These are phyloP conservation scores for Peniophora sp. DNA, from an alignment of 1,284 basidiomycete genomes.

Conservation along the genomic window DNA sequence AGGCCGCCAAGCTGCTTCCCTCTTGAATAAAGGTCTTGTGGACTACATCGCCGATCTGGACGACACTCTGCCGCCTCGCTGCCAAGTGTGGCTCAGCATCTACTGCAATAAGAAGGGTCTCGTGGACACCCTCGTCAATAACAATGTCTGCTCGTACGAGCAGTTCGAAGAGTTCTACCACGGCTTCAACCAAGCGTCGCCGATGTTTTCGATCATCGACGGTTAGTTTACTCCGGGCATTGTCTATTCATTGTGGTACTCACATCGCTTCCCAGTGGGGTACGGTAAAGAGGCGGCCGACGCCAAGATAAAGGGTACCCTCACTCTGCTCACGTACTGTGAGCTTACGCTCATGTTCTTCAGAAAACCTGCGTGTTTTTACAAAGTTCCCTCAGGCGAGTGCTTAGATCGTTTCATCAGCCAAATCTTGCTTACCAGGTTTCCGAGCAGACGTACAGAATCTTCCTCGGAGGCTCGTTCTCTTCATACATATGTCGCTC, in stretches of 20 bases:
- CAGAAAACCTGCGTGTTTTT: conserved; percentile 37
- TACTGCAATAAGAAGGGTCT: conserved; percentile 40
- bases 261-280: conserved; percentile 16
- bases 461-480: conserved; percentile 40
- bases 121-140: conserved; percentile 26
- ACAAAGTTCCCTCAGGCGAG: conserved; percentile 12
- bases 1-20: conserved; percentile 33
- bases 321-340: background rate
- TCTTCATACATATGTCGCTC: no score
- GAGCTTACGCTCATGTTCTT: background rate
- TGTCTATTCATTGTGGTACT: no score
- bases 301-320: conserved; percentile 43
- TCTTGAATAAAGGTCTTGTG: conserved; percentile 32
- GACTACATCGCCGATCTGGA: conserved; percentile 23
- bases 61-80: conserved; percentile 18
- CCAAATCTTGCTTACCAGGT: background rate
- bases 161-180: conserved; percentile 37
- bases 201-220: conserved; percentile 43
- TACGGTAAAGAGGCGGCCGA: conserved; percentile 49
- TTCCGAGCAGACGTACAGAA: conserved; percentile 24
- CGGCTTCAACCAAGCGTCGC: conserved; percentile 39
- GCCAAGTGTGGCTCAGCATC: conserved; percentile 33
- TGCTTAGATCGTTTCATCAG: background rate
- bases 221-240: conserved; percentile 17
- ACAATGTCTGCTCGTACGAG: conserved; percentile 26